phyloP scores from a whole-genome alignment of 2,329 filamentous ascomycete genomes.

The Exophiala sp. region DNA sequence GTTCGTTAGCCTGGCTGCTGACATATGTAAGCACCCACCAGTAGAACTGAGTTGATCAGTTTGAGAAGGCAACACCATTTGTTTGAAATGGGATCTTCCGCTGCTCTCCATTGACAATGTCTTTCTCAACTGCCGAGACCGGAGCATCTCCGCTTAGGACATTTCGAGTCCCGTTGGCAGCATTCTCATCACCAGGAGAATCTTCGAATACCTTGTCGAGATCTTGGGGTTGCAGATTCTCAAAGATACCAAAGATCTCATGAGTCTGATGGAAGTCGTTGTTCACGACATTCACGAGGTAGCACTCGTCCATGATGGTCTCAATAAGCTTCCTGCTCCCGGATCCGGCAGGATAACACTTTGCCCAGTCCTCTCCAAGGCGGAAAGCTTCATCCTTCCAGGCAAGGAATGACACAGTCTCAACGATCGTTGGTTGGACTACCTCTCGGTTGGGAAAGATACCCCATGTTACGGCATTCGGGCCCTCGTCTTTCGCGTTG shows the following conservation, averaged over 20 bases:
- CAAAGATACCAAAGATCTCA: slow-evolving; percentile 81
- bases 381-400: slow-evolving; percentile 99
- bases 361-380: slow-evolving; percentile 88
- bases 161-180: slow-evolving; percentile 13
- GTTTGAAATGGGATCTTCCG: slow-evolving; percentile 16
- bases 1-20: not conserved
- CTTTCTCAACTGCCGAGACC: slow-evolving; percentile 10
- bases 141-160: slow-evolving; percentile 19
- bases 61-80: slow-evolving; percentile 4
- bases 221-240: slow-evolving; percentile 67
- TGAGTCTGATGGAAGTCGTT: slow-evolving; percentile 90
- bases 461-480: slow-evolving; percentile 98
- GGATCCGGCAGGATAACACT: slow-evolving; percentile 75
- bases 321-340: slow-evolving; percentile 78
- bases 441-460: slow-evolving; percentile 99
- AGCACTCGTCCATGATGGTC: slow-evolving; percentile 84
- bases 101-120: slow-evolving; percentile 14
- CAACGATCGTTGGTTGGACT: slow-evolving; percentile 99
- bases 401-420: slow-evolving; percentile 93
- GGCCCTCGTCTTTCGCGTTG: slow-evolving; percentile 79
- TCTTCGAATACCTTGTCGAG: slow-evolving; percentile 50
- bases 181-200: not conserved
- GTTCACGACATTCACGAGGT: slow-evolving; percentile 94
- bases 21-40: not conserved
- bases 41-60: slow-evolving; percentile 2